Conservation (phyloP, 139 green algal species). For the Astrephomene gubernaculifera region DNA sequence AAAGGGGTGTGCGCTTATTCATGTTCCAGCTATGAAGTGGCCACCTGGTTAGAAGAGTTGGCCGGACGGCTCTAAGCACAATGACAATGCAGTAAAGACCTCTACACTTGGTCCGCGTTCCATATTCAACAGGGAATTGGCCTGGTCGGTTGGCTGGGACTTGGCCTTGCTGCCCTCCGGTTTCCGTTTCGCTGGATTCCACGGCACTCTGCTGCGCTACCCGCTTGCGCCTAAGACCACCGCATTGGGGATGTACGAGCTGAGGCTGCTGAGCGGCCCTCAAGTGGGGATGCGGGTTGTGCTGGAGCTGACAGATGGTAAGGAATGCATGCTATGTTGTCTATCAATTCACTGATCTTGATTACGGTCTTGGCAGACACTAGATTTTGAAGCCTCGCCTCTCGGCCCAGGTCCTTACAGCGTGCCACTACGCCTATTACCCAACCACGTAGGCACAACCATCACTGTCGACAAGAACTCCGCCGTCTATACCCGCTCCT, state of each 20-base stretch:
- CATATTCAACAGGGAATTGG: conserved; percentile 2
- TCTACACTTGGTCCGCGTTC: not conserved
- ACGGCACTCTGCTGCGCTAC: conserved; percentile 12
- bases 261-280: not conserved
- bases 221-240: not conserved
- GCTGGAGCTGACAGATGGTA: conserved; percentile 24
- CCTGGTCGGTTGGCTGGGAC: conserved; percentile 3
- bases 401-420: too few relatives aligned
- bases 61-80: too few relatives aligned
- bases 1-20: too few relatives aligned
- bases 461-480: not conserved
- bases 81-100: too few relatives aligned
- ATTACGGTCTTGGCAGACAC: not conserved
- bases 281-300: not conserved
- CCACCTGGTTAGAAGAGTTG: too few relatives aligned
- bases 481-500: not conserved
- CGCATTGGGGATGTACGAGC: not conserved
- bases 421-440: not conserved
- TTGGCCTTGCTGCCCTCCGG: not conserved
- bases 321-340: not conserved
- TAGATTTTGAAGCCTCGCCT: too few relatives aligned
- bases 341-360: not conserved
- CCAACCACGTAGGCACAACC: not conserved
- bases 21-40: too few relatives aligned
- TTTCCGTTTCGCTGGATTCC: not conserved